Percentiles rank a stretch among this genome's conserved stretches.
Evolutionary conservation across 192 early-diverging fungal species (phyloP).

Genomic region (Mortierella hygrophila): DNA sequence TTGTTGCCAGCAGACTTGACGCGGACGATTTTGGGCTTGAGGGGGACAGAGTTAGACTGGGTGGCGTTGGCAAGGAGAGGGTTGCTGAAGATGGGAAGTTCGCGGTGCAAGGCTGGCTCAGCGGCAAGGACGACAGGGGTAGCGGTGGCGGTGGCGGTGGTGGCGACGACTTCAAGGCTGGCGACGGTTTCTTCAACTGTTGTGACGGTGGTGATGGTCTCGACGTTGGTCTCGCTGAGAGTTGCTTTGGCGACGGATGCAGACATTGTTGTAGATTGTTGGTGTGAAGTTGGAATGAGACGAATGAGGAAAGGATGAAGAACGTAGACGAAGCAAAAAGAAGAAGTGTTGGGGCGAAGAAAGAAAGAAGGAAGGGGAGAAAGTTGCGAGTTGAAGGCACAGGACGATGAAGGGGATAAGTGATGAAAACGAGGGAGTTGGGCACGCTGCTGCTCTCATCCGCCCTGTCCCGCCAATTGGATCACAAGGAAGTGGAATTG

Average conservation of each 20-base stretch:
- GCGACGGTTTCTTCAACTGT: slow-evolving; percentile 33
- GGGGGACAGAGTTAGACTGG: slow-evolving; percentile 44
- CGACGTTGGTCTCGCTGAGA: slow-evolving; percentile 28
- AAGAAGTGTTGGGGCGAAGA: not conserved
- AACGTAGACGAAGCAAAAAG: not conserved
- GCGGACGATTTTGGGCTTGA: slow-evolving; percentile 43
- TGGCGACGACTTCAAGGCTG: slow-evolving; percentile 20
- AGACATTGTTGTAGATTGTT: slow-evolving; percentile 21
- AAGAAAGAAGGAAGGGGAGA: not conserved
- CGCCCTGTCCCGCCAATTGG: not conserved
- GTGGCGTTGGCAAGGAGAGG: slow-evolving; percentile 54
- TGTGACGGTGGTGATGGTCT: slow-evolving; percentile 11
- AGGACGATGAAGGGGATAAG: not conserved
- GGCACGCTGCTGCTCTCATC: slow-evolving; percentile 1
- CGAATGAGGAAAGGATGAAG: not conserved
- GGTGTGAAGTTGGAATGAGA: not conserved
- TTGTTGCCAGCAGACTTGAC: slow-evolving; percentile 32
- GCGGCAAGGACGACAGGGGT: not conserved
- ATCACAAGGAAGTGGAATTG: not conserved
- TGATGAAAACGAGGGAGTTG: not conserved
- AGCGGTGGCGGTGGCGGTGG: not conserved
- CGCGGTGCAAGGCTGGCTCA: slow-evolving; percentile 21
- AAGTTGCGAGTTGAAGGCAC: not conserved
- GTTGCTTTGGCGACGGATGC: slow-evolving; percentile 27
- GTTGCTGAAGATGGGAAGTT: slow-evolving; percentile 55